A percentile compares a stretch with the other conserved stretches of the same genome.
phyloP scores from a whole-genome alignment of 192 early-diverging fungal genomes.

The Umbelopsis sp. region DNA sequence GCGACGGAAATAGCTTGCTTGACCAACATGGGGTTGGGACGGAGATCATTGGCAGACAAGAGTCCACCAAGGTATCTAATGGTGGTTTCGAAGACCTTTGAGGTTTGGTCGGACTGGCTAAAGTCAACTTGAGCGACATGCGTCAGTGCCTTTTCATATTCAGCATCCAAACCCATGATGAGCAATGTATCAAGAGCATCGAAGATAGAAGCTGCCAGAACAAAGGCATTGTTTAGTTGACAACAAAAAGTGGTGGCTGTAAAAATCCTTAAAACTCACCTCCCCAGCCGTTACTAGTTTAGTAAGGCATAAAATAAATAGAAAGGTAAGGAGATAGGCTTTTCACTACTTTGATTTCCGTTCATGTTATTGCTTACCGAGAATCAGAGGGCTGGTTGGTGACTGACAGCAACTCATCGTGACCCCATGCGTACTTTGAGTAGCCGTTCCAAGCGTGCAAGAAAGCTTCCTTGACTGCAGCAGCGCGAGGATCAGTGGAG shows the following conservation, averaged over 20 bases:
- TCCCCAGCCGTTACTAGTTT: constrained; percentile 55
- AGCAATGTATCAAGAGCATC: constrained; percentile 87
- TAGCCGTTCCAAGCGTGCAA: constrained; percentile 77
- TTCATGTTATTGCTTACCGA: constrained; percentile 25
- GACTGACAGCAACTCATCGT: constrained; percentile 64
- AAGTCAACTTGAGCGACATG: constrained; percentile 52
- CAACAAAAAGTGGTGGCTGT: background rate
- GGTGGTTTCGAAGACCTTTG: constrained; percentile 81
- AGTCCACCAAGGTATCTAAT: constrained; percentile 82
- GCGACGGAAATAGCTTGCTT: constrained; percentile 71
- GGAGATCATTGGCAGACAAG: constrained; percentile 81
- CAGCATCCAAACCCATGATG: constrained; percentile 71
- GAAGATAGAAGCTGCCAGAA: constrained; percentile 65
- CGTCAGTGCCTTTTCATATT: constrained; percentile 23
- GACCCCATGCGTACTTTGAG: constrained; percentile 70
- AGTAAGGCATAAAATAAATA: background rate
- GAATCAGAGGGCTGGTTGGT: constrained; percentile 33
- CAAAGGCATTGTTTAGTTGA: no score
- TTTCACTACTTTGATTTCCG: background rate
- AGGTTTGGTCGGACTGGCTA: constrained; percentile 33
- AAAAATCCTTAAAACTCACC: constrained; percentile 25
- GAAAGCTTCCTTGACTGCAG: constrained; percentile 62
- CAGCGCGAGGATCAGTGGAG: constrained; percentile 27
- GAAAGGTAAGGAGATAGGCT: background rate
- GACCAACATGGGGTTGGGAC: constrained; percentile 61